phyloP scores from a whole-genome alignment of 305 asterid species.

The Solanum hybrid region DNA sequence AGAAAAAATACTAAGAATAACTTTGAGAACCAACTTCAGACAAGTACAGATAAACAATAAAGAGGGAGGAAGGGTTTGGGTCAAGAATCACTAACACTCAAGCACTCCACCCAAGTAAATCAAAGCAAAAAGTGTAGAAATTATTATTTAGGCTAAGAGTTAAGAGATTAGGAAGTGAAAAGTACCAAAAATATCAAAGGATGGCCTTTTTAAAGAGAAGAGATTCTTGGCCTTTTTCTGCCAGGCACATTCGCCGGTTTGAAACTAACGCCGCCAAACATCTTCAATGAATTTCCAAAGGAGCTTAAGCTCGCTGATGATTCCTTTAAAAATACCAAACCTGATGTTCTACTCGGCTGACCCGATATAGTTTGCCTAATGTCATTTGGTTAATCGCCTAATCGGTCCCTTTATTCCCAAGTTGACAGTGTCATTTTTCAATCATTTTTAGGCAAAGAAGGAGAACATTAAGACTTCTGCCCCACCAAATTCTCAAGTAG shows the following conservation, averaged over 20 bases:
- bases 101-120: not conserved
- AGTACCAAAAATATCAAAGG: not conserved
- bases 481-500: no score
- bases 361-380: not conserved
- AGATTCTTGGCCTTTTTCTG: not conserved
- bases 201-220: not conserved
- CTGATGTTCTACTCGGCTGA: not conserved
- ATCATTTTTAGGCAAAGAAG: rapidly evolving
- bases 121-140: not conserved
- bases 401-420: not conserved
- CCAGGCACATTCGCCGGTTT: not conserved
- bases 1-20: no score
- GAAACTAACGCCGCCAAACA: not conserved
- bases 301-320: not conserved
- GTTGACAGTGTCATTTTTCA: not conserved
- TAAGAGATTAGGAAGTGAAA: not conserved
- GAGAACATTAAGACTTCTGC: not conserved
- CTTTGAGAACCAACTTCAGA: not conserved
- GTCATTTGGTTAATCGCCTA: not conserved
- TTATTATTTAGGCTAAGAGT: not conserved
- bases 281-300: not conserved
- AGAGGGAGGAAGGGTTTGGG: not conserved
- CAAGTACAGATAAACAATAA: not conserved
- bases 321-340: not conserved
- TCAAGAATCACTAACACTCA: not conserved